These are phyloP conservation scores for Fomitiporia mediterranea DNA, from an alignment of 1,284 basidiomycete species.

Conservation along the genomic window DNA sequence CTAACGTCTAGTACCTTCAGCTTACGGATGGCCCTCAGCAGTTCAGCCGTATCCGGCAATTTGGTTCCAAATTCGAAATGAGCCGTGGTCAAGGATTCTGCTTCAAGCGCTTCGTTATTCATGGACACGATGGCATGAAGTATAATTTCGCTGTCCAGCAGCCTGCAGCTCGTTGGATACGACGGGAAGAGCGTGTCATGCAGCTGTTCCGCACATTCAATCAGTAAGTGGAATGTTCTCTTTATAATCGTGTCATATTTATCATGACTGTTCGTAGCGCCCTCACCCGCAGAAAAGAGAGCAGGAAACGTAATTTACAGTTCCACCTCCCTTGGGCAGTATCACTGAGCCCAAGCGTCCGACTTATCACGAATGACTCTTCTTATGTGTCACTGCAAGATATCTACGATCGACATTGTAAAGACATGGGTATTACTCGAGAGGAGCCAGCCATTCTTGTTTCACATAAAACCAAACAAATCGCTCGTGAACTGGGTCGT, in stretches of 20 bases:
- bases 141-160: conserved; percentile 92
- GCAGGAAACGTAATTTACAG: conserved; percentile 83
- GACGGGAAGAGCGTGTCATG: conserved; percentile 91
- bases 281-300: conserved; percentile 86
- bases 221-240: conserved; percentile 47
- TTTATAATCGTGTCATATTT: background rate
- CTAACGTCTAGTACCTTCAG: too few relatives aligned
- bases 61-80: conserved; percentile 88
- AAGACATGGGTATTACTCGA: conserved; percentile 69
- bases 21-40: conserved; percentile 93
- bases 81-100: conserved; percentile 82
- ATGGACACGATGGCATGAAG: conserved; percentile 88
- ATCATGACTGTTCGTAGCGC: conserved; percentile 45
- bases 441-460: conserved; percentile 88
- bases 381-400: conserved; percentile 92
- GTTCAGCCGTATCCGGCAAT: conserved; percentile 90
- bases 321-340: conserved; percentile 92
- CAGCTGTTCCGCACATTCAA: conserved; percentile 94
- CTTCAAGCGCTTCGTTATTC: conserved; percentile 87
- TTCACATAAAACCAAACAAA: conserved; percentile 77
- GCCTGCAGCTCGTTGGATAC: conserved; percentile 82
- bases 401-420: conserved; percentile 90
- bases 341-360: conserved; percentile 79
- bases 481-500: conserved; percentile 51
- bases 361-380: conserved; percentile 87